Evolutionary conservation across 2,329 filamentous ascomycete species (phyloP).

Genomic region (Pseudogymnoascus sp.): DNA sequence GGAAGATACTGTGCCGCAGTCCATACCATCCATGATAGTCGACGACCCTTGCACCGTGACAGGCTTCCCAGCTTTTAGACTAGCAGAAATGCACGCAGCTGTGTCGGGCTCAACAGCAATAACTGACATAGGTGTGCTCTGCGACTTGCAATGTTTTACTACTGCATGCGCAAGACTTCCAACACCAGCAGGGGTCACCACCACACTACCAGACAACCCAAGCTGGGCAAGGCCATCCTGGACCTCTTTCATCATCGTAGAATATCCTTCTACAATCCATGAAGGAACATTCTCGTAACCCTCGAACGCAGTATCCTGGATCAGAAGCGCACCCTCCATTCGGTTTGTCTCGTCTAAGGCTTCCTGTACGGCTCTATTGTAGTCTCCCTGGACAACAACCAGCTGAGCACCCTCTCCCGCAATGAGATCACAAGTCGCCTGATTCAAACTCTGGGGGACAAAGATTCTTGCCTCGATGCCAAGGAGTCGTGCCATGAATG

Average conservation of each 20-base stretch:
- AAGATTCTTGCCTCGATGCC: conserved; percentile 48
- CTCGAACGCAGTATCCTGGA: conserved; percentile 60
- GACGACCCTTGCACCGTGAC: conserved; percentile 29
- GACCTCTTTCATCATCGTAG: conserved; percentile 59
- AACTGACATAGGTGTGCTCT: conserved; percentile 32
- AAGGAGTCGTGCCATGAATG: conserved; percentile 56
- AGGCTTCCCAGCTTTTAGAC: conserved; percentile 31
- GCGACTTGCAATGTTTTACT: conserved; percentile 52
- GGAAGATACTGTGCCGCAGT: conserved; percentile 40
- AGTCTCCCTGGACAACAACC: conserved; percentile 45
- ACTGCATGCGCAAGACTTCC: conserved; percentile 66
- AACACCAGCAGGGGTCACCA: conserved; percentile 60
- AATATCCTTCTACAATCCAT: conserved; percentile 74
- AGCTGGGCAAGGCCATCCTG: conserved; percentile 49
- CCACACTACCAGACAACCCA: conserved; percentile 38
- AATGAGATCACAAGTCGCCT: conserved; percentile 46
- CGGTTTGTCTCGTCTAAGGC: neutral
- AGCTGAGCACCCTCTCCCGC: conserved; percentile 55
- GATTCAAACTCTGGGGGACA: conserved; percentile 52
- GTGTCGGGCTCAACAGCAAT: conserved; percentile 63
- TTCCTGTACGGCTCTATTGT: conserved; percentile 40
- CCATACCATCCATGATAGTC: conserved; percentile 43
- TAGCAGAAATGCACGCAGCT: conserved; percentile 46
- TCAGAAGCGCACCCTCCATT: conserved; percentile 38
- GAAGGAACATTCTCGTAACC: conserved; percentile 57